Base-by-base conservation (phyloP, 2,329 filamentous ascomycete genomes). In the Zalaria obscura region DNA sequence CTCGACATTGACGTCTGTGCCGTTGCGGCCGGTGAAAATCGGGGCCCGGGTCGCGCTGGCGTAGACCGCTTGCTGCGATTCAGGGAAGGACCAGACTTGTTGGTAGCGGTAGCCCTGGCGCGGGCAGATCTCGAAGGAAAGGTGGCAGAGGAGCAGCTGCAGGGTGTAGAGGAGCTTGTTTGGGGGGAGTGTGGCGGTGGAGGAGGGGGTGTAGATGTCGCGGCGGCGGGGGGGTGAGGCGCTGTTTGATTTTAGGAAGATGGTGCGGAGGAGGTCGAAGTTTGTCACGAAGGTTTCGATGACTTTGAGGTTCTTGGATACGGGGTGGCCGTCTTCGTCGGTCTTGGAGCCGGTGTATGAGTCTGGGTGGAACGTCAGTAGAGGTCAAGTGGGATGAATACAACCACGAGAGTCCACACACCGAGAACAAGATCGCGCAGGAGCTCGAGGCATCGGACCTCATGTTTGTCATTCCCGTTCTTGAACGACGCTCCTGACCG, bases 31-130 rank as follows among this genome's bases (percentile, higher is more conserved):
- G 6, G 40, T 35, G 47, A 68, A 72, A 4, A 73, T 53, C 0
- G 64, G 64, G 3, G 55, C 55, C 0, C 40, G 37, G 1, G 46
- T 45, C 1, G 55, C 48, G 4, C 56, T 48, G 8, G 53, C 48
- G 48, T 74, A 74, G 2, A 61, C 69, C 18, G 56, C 52, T 33
- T 54, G 48, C 50, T 74, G 71, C 0, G 65, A 67, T 2, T 59
- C 52, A 5, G 64, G 59, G 41, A 72, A 66, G n/a, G 55, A 45
- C 45, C 53, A 56, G 26, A 39, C 38, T 27, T 32, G 32, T 4
- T 36, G 26, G 39, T 27, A 4, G 34, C 32, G 10, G 4, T 9
- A 4, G 38, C 38, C 3, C n/a, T 32, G 7, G 32, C 32, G 4
- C 33, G 33, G 11, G 34, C 40, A 11, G 42, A 44, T 32, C 29